Evolutionary conservation across 2,329 filamentous ascomycete genomes (phyloP).

Genomic region (Akanthomyces dipterigenus): DNA sequence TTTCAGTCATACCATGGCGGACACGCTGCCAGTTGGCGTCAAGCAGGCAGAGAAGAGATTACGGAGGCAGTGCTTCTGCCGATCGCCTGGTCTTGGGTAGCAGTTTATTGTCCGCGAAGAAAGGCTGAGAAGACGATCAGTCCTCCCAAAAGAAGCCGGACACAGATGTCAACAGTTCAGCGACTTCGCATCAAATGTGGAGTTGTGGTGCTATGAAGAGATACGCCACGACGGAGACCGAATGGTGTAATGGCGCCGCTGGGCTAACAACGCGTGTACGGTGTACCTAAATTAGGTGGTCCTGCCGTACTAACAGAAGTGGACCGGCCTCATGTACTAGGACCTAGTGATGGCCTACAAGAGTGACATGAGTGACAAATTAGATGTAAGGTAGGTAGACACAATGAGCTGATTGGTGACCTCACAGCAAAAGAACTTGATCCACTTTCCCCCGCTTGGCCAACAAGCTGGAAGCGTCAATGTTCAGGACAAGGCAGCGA

Average conservation of each 20-base stretch:
- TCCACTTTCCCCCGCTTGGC: background rate
- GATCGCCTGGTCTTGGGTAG: background rate
- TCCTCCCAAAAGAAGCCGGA: background rate
- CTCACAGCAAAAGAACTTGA: background rate
- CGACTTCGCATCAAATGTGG: slow-evolving; percentile 4
- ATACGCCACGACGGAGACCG: background rate
- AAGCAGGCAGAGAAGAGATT: background rate
- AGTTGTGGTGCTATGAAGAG: background rate
- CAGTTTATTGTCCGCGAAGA: background rate
- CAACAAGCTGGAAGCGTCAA: too few species aligned
- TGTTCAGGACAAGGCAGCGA: too few species aligned
- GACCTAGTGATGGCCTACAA: background rate
- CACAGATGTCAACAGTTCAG: slow-evolving; percentile 1
- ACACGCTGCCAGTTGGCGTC: slow-evolving; percentile 6
- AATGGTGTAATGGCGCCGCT: slow-evolving; percentile 3
- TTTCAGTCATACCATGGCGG: slow-evolving; percentile 11
- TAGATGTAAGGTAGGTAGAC: background rate
- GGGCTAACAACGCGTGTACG: background rate
- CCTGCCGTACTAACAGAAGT: background rate
- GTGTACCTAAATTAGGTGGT: background rate
- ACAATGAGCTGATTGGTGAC: background rate
- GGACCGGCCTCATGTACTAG: background rate
- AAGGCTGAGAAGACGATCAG: background rate
- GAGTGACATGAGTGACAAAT: too few species aligned
- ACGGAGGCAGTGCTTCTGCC: background rate